phyloP scores from a whole-genome alignment of 148 eudicot species.

The Camellia granthamiana region DNA sequence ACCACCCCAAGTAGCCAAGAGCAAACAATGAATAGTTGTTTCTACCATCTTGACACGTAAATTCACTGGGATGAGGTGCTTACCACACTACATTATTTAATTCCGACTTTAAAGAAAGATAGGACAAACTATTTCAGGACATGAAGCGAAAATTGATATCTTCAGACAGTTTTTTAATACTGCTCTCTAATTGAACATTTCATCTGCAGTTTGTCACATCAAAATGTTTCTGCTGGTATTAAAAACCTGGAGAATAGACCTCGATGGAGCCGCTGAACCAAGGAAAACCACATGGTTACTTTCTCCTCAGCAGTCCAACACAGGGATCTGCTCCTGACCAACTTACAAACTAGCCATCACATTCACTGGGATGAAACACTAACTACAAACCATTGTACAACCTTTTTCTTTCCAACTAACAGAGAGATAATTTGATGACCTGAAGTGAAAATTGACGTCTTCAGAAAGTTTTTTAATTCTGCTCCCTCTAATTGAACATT shows the following conservation, averaged over 20 bases:
- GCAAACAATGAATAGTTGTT: conserved; percentile 12
- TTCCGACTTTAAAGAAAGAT: conserved; percentile 11
- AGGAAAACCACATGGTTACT: background rate
- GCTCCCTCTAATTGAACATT: background rate
- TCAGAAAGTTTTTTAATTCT: background rate
- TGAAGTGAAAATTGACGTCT: no score
- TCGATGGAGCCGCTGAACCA: background rate
- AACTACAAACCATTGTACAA: no score
- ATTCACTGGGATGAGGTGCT: background rate
- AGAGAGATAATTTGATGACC: no score
- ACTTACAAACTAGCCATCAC: conserved; percentile 12
- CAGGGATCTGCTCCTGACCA: background rate
- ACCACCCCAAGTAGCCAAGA: conserved; percentile 21
- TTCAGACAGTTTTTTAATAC: background rate
- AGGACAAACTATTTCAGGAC: conserved; percentile 24
- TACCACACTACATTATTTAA: conserved; percentile 6
- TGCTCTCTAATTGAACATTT: background rate
- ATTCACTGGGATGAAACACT: no score
- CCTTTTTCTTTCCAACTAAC: no score
- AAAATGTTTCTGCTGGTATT: background rate
- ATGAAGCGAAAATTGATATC: no score
- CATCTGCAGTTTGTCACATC: background rate
- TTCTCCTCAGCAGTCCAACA: background rate
- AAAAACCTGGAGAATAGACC: background rate
- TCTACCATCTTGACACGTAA: background rate